phyloP scores from a whole-genome alignment of 2,329 filamentous ascomycete genomes.

The Tolypocladium pustulatum region DNA sequence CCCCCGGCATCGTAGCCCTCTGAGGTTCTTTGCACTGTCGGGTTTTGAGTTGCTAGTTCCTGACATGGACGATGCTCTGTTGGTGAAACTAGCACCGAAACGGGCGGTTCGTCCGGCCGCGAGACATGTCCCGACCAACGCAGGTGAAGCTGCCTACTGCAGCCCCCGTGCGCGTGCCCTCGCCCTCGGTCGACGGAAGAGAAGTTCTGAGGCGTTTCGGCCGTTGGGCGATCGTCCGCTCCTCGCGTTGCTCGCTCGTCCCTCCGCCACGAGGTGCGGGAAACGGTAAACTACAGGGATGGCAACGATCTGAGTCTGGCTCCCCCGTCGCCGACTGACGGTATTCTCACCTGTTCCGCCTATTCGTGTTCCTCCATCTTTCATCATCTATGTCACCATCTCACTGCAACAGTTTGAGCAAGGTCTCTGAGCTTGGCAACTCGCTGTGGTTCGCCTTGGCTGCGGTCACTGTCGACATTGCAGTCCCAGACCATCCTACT shows the following conservation, averaged over 20 bases:
- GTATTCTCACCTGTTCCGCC: neutral
- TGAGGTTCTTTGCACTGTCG: neutral
- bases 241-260: neutral
- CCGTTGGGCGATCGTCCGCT: neutral
- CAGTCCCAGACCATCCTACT: neutral
- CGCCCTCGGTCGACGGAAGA: neutral
- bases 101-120: neutral
- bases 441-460: neutral
- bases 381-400: neutral
- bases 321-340: neutral
- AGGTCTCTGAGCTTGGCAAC: neutral
- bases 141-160: neutral
- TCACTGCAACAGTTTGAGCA: neutral
- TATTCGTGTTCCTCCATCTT: neutral
- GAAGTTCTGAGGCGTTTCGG: neutral
- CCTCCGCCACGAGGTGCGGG: neutral
- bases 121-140: neutral
- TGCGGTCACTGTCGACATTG: neutral
- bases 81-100: constrained; percentile 1
- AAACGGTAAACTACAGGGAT: neutral
- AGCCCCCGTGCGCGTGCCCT: neutral
- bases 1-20: neutral
- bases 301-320: neutral
- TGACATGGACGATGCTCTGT: neutral
- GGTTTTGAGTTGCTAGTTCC: neutral